Conservation (phyloP, 371 early-diverging fungal genomes). For the Dinochytrium kinnereticum region DNA sequence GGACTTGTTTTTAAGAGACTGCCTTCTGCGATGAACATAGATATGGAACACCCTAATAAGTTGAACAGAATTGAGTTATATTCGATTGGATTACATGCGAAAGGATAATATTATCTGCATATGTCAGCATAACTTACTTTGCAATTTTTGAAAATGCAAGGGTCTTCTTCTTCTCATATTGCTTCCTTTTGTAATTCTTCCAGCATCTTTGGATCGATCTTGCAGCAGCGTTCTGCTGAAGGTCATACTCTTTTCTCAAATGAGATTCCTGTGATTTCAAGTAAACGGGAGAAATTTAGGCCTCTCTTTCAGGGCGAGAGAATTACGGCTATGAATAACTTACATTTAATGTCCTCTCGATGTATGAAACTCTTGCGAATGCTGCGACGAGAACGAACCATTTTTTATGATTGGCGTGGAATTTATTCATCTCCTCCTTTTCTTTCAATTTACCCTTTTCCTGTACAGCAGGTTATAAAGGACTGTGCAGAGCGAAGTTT, state of each 20-base stretch:
- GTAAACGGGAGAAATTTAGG: neutral
- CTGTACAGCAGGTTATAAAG: slow-evolving; percentile 14
- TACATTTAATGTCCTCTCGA: slow-evolving; percentile 39
- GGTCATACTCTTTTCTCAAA: neutral
- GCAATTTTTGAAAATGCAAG: slow-evolving; percentile 41
- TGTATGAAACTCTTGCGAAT: slow-evolving; percentile 42
- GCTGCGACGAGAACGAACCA: slow-evolving; percentile 55
- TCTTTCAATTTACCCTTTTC: slow-evolving; percentile 38
- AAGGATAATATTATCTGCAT: no score
- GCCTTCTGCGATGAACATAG: slow-evolving; percentile 42
- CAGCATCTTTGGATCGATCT: slow-evolving; percentile 44
- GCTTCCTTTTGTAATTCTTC: slow-evolving; percentile 23
- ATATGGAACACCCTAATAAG: slow-evolving; percentile 39
- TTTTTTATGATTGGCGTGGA: slow-evolving; percentile 46
- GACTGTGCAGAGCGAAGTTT: slow-evolving; percentile 1
- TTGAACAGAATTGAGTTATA: slow-evolving; percentile 4
- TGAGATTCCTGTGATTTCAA: slow-evolving; percentile 21
- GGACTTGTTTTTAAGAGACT: slow-evolving; percentile 33
- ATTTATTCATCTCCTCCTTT: slow-evolving; percentile 49
- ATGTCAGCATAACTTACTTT: slow-evolving; percentile 37
- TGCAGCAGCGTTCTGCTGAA: slow-evolving; percentile 33
- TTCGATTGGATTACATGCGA: no score
- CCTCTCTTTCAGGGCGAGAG: no score
- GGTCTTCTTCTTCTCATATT: slow-evolving; percentile 27
- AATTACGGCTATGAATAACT: no score